Evolutionary conservation across 495 filamentous ascomycete species (phyloP).

Genomic region (Aeminium ludgeri): DNA sequence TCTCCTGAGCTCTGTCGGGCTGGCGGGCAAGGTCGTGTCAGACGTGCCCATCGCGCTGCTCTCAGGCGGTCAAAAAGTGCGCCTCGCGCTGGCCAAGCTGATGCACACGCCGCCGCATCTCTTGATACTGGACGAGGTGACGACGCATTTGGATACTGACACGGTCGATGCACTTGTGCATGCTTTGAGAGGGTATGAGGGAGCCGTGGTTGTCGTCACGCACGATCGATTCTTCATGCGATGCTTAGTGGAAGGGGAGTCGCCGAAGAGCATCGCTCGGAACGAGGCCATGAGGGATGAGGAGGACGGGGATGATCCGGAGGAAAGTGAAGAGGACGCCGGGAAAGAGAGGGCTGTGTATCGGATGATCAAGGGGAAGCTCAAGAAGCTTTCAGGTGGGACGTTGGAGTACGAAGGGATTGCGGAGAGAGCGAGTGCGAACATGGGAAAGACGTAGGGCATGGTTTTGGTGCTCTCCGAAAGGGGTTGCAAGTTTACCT

Average conservation of each 20-base stretch:
- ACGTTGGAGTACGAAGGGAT: slow-evolving; percentile 24
- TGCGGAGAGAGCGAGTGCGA: slow-evolving; percentile 15
- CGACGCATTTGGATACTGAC: slow-evolving; percentile 70
- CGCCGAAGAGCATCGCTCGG: neutral
- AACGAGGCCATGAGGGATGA: slow-evolving; percentile 1
- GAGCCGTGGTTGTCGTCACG: slow-evolving; percentile 53
- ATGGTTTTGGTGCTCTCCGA: too few relatives aligned
- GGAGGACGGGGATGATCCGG: neutral
- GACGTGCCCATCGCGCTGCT: slow-evolving; percentile 52
- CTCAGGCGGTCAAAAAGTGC: slow-evolving; percentile 64
- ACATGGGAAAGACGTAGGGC: slow-evolving; percentile 17
- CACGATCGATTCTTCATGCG: slow-evolving; percentile 50
- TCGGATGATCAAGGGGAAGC: slow-evolving; percentile 18
- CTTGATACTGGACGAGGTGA: slow-evolving; percentile 67
- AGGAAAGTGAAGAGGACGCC: neutral
- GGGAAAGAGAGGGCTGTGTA: slow-evolving; percentile 17
- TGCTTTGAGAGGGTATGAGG: slow-evolving; percentile 47
- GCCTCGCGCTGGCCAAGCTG: slow-evolving; percentile 52
- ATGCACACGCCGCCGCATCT: slow-evolving; percentile 52
- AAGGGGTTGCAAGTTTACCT: too few relatives aligned
- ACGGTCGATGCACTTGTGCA: slow-evolving; percentile 52
- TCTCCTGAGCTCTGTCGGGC: slow-evolving; percentile 45
- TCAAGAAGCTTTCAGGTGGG: slow-evolving; percentile 22
- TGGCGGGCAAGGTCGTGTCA: slow-evolving; percentile 46
- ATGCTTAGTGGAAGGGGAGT: slow-evolving; percentile 4